Evolutionary conservation across 805 yeast genomes (phyloP).

Genomic region (Yamadazyma kitorensis): DNA sequence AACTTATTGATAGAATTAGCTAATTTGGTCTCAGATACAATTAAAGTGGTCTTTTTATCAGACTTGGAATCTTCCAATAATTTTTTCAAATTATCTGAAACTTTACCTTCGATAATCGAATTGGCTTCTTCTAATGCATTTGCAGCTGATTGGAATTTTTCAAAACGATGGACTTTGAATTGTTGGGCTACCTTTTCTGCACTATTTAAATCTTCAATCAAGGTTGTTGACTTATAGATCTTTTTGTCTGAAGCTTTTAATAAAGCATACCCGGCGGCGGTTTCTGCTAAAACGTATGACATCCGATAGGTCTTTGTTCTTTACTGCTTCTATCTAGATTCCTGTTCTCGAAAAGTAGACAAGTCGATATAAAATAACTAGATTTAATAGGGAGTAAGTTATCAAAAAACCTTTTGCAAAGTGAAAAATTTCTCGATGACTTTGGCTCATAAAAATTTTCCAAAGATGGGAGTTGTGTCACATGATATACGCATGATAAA

Average conservation of each 20-base stretch:
- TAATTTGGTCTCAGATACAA: constrained; percentile 92
- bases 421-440: constrained; percentile 7
- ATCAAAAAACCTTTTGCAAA: too few species aligned
- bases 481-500: neutral
- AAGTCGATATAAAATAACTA: too few species aligned
- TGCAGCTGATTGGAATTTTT: constrained; percentile 92
- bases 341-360: too few species aligned
- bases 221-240: constrained; percentile 77
- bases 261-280: constrained; percentile 98
- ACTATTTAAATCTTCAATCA: constrained; percentile 73
- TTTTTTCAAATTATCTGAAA: constrained; percentile 75
- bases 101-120: constrained; percentile 90
- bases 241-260: constrained; percentile 97
- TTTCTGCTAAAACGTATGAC: constrained; percentile 93
- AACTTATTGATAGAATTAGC: constrained; percentile 96
- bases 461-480: neutral
- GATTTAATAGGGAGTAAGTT: neutral
- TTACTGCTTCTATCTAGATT: too few species aligned
- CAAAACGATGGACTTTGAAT: constrained; percentile 92
- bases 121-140: constrained; percentile 95
- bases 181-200: constrained; percentile 85
- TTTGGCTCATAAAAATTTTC: constrained; percentile 1
- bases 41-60: constrained; percentile 80
- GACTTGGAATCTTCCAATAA: constrained; percentile 72
- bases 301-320: constrained; percentile 27